phyloP scores from a whole-genome alignment of 352 stramenopile species.

The Pythium scleroteichum region DNA sequence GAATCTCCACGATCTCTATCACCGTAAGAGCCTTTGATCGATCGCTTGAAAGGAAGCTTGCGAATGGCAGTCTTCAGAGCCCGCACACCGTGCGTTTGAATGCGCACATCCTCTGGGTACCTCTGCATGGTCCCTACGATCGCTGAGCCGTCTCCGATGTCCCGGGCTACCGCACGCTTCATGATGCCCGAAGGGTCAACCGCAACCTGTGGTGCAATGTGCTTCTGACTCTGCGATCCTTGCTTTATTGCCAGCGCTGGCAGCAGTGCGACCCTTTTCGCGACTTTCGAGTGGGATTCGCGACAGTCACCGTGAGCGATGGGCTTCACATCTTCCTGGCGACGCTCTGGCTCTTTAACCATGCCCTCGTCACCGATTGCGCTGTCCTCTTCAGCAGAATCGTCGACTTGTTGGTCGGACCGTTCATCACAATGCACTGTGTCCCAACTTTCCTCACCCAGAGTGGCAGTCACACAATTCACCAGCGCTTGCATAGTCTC shows the following conservation, averaged over 20 bases:
- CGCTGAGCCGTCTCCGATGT: slow-evolving; percentile 42
- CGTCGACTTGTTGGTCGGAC: background rate
- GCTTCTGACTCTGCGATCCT: too few species aligned
- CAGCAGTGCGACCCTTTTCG: too few species aligned
- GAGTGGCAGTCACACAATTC: slow-evolving; percentile 16
- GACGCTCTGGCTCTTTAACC: too few species aligned
- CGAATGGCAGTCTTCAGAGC: slow-evolving; percentile 49
- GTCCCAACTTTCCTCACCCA: background rate
- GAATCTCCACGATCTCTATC: slow-evolving; percentile 1
- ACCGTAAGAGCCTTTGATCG: background rate
- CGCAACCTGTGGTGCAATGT: background rate
- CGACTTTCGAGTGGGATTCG: too few species aligned
- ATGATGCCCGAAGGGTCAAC: slow-evolving; percentile 48
- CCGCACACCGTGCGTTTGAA: slow-evolving; percentile 52
- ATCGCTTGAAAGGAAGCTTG: slow-evolving; percentile 10
- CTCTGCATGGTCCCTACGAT: slow-evolving; percentile 52
- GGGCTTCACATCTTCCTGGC: too few species aligned
- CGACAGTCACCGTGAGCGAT: too few species aligned
- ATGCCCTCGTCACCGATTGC: too few species aligned
- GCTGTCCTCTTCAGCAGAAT: too few species aligned
- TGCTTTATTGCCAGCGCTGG: too few species aligned
- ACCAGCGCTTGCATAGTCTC: slow-evolving; percentile 41
- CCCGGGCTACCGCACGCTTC: slow-evolving; percentile 47
- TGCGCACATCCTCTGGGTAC: slow-evolving; percentile 39
- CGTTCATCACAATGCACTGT: background rate